phyloP scores from a whole-genome alignment of 2,329 filamentous ascomycete genomes.

The Colletotrichum liriopes region DNA sequence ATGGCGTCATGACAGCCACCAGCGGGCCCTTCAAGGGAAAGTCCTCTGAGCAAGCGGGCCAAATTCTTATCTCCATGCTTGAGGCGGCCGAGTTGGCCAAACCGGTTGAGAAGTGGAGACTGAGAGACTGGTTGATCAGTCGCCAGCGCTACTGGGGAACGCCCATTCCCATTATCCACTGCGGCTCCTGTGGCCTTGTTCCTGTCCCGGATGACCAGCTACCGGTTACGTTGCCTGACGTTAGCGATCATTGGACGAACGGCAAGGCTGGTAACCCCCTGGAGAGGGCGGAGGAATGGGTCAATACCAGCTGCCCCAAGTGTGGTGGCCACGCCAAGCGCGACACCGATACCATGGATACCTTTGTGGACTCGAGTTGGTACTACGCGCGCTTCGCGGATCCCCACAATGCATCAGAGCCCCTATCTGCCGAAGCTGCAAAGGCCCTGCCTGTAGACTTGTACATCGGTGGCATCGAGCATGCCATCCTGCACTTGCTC shows the following conservation, averaged over 20 bases:
- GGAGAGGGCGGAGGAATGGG: constrained; percentile 79
- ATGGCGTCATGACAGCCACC: constrained; percentile 77
- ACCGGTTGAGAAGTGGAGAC: constrained; percentile 80
- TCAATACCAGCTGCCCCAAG: constrained; percentile 82
- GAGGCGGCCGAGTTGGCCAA: constrained; percentile 72
- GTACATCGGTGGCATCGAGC: constrained; percentile 92
- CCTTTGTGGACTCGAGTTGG: constrained; percentile 96
- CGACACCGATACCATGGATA: constrained; percentile 97
- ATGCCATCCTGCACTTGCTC: constrained; percentile 90
- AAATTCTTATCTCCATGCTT: constrained; percentile 72
- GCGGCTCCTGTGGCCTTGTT: constrained; percentile 81
- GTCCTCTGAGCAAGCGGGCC: constrained; percentile 73
- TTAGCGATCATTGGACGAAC: constrained; percentile 78
- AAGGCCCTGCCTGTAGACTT: constrained; percentile 82
- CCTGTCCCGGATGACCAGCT: constrained; percentile 84
- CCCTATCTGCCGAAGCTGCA: constrained; percentile 74
- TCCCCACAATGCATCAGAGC: constrained; percentile 72
- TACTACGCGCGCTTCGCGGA: constrained; percentile 89
- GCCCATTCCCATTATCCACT: constrained; percentile 91
- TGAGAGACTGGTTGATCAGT: constrained; percentile 92
- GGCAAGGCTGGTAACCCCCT: constrained; percentile 84
- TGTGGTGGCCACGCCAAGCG: constrained; percentile 80
- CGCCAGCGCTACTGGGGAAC: constrained; percentile 95
- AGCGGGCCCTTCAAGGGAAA: constrained; percentile 77
- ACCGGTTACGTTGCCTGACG: constrained; percentile 81